Evolutionary conservation across 805 yeast genomes (phyloP).

Genomic region (Blastobotrys terrestris): DNA sequence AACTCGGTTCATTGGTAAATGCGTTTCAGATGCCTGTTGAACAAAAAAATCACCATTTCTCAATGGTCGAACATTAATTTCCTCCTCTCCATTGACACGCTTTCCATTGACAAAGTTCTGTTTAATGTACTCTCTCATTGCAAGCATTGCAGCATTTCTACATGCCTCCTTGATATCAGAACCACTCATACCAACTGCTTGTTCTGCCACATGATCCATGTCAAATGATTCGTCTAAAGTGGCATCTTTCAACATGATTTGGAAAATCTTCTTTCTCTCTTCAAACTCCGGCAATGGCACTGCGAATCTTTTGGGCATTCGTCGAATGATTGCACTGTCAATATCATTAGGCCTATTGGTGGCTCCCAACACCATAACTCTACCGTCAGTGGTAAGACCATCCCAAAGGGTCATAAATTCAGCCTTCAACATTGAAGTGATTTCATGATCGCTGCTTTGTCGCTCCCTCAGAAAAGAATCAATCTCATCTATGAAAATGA

Average conservation of each 20-base stretch:
- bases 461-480: slow-evolving; percentile 91
- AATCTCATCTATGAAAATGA: slow-evolving; percentile 91
- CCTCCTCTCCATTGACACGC: slow-evolving; percentile 29
- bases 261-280: slow-evolving; percentile 66
- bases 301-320: slow-evolving; percentile 87
- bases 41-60: slow-evolving; percentile 56
- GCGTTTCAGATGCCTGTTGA: slow-evolving; percentile 40
- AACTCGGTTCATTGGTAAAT: slow-evolving; percentile 13
- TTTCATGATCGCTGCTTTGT: slow-evolving; percentile 81
- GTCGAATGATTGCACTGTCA: slow-evolving; percentile 84
- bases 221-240: slow-evolving; percentile 56
- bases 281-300: slow-evolving; percentile 61
- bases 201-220: slow-evolving; percentile 48
- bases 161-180: slow-evolving; percentile 88
- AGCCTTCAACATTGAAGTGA: slow-evolving; percentile 89
- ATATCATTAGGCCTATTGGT: slow-evolving; percentile 90
- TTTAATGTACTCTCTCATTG: slow-evolving; percentile 80
- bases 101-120: slow-evolving; percentile 43
- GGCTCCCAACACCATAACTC: slow-evolving; percentile 87
- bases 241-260: slow-evolving; percentile 62
- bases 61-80: slow-evolving; percentile 54
- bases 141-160: slow-evolving; percentile 85
- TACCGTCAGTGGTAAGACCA: slow-evolving; percentile 72
- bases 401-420: slow-evolving; percentile 99
- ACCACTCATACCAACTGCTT: slow-evolving; percentile 78